phyloP scores from a whole-genome alignment of 371 early-diverging fungal species.

The Mortierella sp. region DNA sequence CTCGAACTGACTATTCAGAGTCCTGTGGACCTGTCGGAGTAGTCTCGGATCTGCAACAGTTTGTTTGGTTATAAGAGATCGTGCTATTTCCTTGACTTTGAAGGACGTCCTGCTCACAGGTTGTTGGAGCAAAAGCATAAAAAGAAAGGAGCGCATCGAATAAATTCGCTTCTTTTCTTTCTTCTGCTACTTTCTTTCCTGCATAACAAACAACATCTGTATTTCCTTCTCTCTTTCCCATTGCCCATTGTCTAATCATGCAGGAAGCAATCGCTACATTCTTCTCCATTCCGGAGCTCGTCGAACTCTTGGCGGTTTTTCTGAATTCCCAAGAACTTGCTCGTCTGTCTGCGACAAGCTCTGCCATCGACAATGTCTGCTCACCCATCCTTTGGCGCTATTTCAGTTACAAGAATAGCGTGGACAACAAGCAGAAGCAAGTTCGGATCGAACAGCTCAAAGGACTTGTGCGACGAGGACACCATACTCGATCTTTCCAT shows the following conservation, averaged over 20 bases:
- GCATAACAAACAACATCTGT: no score
- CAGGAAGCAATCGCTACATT: neutral
- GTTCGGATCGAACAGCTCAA: neutral
- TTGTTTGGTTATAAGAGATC: no score
- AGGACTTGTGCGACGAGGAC: neutral
- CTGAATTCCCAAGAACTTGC: neutral
- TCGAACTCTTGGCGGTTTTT: neutral
- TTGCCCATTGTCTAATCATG: neutral
- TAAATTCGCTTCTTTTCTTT: no score
- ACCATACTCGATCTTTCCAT: neutral
- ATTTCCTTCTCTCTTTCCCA: no score
- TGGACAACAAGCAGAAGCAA: neutral
- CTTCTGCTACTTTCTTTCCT: no score
- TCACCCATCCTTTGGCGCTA: constrained; percentile 1
- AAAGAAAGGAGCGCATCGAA: no score
- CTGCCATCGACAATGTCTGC: neutral
- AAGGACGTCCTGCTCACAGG: no score
- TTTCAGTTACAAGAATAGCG: neutral
- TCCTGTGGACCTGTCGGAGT: no score
- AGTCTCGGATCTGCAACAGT: no score
- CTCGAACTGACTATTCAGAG: no score
- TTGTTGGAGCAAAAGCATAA: no score
- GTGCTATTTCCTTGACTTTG: no score
- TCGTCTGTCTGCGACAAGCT: neutral
- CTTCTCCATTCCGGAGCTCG: neutral